Evolutionary conservation across 2,329 filamentous ascomycete species (phyloP).

Genomic region (Ceratocystis eucalypticola): DNA sequence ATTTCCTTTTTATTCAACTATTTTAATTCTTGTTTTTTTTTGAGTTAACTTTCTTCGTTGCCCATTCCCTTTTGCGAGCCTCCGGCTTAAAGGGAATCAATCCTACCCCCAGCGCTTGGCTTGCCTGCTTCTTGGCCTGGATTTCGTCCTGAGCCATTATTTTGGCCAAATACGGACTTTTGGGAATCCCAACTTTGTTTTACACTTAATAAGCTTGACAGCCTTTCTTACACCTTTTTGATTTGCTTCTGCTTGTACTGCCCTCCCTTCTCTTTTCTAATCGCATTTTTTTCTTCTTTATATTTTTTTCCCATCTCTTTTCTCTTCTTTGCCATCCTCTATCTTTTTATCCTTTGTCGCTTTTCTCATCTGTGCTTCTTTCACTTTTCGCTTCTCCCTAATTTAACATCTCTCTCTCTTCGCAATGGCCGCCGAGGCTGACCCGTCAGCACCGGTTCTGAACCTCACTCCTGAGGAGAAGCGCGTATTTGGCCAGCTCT

Average conservation of each 20-base stretch:
- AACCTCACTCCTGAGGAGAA: conserved; percentile 89
- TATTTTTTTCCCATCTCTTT: background rate
- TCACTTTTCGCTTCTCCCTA: background rate
- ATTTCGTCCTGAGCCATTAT: conserved; percentile 5
- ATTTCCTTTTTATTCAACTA: background rate
- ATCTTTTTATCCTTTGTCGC: background rate
- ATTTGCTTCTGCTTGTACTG: background rate
- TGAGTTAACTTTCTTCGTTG: background rate
- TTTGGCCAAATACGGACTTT: conserved; percentile 11
- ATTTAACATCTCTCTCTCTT: background rate
- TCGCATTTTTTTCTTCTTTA: background rate
- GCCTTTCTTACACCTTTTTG: background rate
- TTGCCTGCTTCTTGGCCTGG: background rate
- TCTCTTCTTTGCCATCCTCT: background rate
- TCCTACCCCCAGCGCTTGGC: background rate
- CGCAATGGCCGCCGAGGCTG: conserved; percentile 17
- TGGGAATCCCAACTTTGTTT: background rate
- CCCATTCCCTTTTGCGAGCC: background rate
- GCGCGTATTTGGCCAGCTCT: conserved; percentile 82
- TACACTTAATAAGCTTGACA: background rate
- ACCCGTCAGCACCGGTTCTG: conserved; percentile 43
- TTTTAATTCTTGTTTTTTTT: conserved; percentile 21
- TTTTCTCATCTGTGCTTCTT: background rate
- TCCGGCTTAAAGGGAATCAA: background rate
- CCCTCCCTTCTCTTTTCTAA: background rate